Evolutionary conservation across 2,329 filamentous ascomycete genomes (phyloP), one percentile per base, ranked within the genome.

Genomic region (Colletotrichum limetticola): DNA sequence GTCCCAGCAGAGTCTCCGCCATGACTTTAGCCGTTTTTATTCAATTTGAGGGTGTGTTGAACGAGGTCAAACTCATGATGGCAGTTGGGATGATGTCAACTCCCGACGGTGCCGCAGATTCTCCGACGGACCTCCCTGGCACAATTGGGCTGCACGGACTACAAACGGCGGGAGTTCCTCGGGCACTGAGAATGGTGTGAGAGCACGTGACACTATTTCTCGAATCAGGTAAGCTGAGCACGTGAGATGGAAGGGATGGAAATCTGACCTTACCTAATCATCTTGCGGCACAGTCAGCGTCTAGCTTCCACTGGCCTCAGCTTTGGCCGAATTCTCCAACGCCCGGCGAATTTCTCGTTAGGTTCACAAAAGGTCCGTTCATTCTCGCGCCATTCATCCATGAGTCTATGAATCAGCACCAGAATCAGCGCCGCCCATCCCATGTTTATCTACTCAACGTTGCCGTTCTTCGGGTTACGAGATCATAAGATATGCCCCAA

Each of bases 1-100:
- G 76, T 49, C 81, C 84, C 55, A 80, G 71, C 75, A 83, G 76
- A 61, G 78, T 77, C 56, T 74, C 78, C 57, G 80, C 80, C 82
- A 84, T 84, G 73, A n/a, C 35, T 57, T 64, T 26, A 26, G 71
- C 32, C 22, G 70, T 68, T 32, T 16, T 16, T 56, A 32, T 12
- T 19, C 30, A 68, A 24, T 67, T 37, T 37, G 42, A 37, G 32
- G 26, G 32, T 14, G 59, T 68, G 68, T 69, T 37, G 53, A 65
- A 32, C 22, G 55, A 52, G 42, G 32, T 61, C 32, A 28, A 30
- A 37, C 8, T 66, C 46, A 62, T 14, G 24, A 56, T 14, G 30
- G 35, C n/a, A 55, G 42, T 64, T 56, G n/a, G 49, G 58, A 57
- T 49, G 66, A 56, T 66, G 66, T 71, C 61, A 37, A 35, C 22